These are phyloP conservation scores for Metarhizium humberi DNA, from an alignment of 2,329 filamentous ascomycete species.

Conservation along the genomic window DNA sequence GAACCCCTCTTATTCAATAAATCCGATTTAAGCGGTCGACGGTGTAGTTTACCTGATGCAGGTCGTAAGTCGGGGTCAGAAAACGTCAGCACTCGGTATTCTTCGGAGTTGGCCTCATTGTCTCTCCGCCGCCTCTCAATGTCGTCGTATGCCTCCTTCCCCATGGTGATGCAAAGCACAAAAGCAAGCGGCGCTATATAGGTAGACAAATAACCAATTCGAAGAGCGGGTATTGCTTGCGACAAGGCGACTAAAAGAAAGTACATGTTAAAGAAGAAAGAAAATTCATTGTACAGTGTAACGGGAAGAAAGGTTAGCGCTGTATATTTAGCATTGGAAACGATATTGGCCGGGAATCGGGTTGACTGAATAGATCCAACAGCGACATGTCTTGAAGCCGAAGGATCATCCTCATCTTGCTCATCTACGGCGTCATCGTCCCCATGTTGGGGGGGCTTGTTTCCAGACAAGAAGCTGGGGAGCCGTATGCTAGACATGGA, in stretches of 20 bases:
- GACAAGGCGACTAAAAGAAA: constrained; percentile 92
- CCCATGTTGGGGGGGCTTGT: constrained; percentile 9
- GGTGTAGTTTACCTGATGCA: constrained; percentile 25
- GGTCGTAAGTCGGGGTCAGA: constrained; percentile 40
- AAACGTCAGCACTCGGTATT: constrained; percentile 70
- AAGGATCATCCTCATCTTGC: constrained; percentile 51
- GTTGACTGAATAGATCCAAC: constrained; percentile 66
- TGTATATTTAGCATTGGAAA: constrained; percentile 98
- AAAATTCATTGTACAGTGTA: constrained; percentile 97
- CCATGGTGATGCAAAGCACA: constrained; percentile 83
- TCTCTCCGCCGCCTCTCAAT: constrained; percentile 78
- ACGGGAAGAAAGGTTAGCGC: constrained; percentile 87
- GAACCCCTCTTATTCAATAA: constrained; percentile 16
- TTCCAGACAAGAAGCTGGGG: constrained; percentile 53
- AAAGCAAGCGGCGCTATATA: constrained; percentile 90
- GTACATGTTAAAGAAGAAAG: constrained; percentile 99
- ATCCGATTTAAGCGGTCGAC: constrained; percentile 35
- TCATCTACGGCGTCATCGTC: constrained; percentile 35
- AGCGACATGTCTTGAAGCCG: constrained; percentile 62
- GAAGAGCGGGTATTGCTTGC: constrained; percentile 78
- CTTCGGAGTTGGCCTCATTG: constrained; percentile 88
- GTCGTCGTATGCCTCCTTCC: constrained; percentile 93
- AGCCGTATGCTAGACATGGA: constrained; percentile 48
- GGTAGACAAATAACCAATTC: constrained; percentile 90
- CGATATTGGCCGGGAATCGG: constrained; percentile 78